Conservation (phyloP, 2,329 filamentous ascomycete species). For the Fusarium dimerum region DNA sequence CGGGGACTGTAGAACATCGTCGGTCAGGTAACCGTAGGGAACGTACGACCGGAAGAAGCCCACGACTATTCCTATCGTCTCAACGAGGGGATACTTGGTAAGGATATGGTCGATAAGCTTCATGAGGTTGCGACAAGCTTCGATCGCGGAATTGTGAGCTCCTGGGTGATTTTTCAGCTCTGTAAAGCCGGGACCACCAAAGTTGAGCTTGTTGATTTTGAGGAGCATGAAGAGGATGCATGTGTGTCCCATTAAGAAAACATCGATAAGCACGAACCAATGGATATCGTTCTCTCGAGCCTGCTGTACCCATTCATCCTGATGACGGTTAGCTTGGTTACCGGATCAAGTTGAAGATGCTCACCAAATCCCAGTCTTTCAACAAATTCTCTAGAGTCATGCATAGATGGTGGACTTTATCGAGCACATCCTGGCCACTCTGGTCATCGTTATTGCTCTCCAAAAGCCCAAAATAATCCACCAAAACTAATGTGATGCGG, state of each 20-base stretch:
- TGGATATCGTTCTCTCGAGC: slow-evolving; percentile 4
- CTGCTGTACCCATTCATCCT: slow-evolving; percentile 9
- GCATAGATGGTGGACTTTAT: slow-evolving; percentile 1
- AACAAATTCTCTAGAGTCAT: slow-evolving; percentile 1
- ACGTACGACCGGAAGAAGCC: slow-evolving; percentile 8
- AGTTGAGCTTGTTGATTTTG: slow-evolving; percentile 1
- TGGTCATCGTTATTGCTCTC: background rate
- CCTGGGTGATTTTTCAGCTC: background rate
- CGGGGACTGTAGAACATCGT: slow-evolving; percentile 1
- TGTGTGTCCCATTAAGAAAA: slow-evolving; percentile 1
- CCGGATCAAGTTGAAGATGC: background rate
- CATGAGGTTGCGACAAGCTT: slow-evolving; percentile 5
- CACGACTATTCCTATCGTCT: slow-evolving; percentile 4
- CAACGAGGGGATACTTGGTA: background rate
- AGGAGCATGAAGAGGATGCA: slow-evolving; percentile 9
- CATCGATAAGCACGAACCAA: slow-evolving; percentile 4
- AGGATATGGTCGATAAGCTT: slow-evolving; percentile 1
- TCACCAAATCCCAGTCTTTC: slow-evolving; percentile 6
- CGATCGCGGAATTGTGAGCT: background rate
- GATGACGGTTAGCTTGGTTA: background rate
- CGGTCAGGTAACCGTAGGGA: slow-evolving; percentile 5
- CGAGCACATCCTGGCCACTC: background rate
- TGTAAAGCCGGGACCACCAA: background rate
- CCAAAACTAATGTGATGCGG: slow-evolving; percentile 1
- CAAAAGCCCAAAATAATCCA: slow-evolving; percentile 3